Conservation (phyloP, 2,329 filamentous ascomycete genomes). For the Bipolaris sorokiniana region DNA sequence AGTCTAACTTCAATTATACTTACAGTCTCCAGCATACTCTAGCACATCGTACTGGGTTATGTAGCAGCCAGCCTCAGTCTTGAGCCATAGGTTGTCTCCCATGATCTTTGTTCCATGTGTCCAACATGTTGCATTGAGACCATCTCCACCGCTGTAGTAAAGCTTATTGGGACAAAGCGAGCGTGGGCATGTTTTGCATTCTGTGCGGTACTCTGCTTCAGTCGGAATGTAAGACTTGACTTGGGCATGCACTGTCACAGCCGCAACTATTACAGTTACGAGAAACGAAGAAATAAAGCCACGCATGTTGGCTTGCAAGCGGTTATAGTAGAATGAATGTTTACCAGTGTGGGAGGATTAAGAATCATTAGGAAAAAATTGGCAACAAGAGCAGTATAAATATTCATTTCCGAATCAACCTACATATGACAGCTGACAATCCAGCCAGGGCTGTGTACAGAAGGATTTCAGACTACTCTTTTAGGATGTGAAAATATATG, state of each 20-base stretch:
- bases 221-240: constrained; percentile 29
- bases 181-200: constrained; percentile 43
- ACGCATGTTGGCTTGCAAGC: not conserved
- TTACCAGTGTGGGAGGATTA: not conserved
- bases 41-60: constrained; percentile 39
- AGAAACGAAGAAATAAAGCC: not conserved
- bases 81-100: constrained; percentile 36
- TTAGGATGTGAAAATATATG: not conserved
- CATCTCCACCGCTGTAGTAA: constrained; percentile 21
- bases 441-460: not conserved
- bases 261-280: not conserved
- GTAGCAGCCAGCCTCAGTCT: constrained; percentile 37
- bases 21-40: constrained; percentile 37
- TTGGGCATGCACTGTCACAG: not conserved
- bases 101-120: constrained; percentile 39
- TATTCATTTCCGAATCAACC: not conserved
- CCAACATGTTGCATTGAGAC: constrained; percentile 39
- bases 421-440: not conserved
- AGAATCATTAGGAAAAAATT: not conserved
- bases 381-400: not conserved
- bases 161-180: constrained; percentile 36
- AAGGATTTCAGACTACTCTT: not conserved
- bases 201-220: constrained; percentile 32
- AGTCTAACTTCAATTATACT: not conserved
- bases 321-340: not conserved